Base-by-base conservation (phyloP, 2,329 filamentous ascomycete genomes). In the Sporothrix protearum region DNA sequence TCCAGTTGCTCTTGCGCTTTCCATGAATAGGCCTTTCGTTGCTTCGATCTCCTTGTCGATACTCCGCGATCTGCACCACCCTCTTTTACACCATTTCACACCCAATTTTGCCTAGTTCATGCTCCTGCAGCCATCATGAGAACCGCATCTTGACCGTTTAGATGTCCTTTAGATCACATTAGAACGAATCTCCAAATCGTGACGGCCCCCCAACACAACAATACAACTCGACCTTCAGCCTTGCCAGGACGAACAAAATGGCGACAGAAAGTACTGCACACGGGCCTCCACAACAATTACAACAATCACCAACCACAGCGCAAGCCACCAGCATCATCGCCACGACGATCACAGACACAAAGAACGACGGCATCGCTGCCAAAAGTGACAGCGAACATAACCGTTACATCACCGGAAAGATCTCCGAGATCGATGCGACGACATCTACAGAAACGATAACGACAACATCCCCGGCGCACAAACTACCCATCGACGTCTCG, bases 141-240 rank as follows among this genome's bases (percentile, higher is more conserved):
- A 28, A 19, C 49, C 49, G 19, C 33, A 9, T 36, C 16, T 53
- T 53, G 30, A 39, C 42, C 64, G 25, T 53, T 19, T n/a, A 68
- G 64, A 68, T 68, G 30, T 64, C 28, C 64, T 33, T 47, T n/a
- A 68, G 45, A 39, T n/a, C 47, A 7, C 28, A 36, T 39, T 68
- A 22, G 19, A 12, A 16, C 49, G 36, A 55, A 3, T 19, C 2
- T 28, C 28, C 22, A 19, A 19, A 8, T 12, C 5, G n/a, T 57
- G 66, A 55, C 49, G 49, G 25, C 66, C 4, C 9, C n/a, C 10
- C 2, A 12, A 14, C 12, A 42, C 49, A 16, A 4, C 49, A 25
- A 36, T 36, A 36, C 33, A 33, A 68, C n/a, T 10, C 22, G 12
- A 19, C 33, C 12, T 28, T 10, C 64, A 39, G 45, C 63, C 61